Percentiles rank a stretch among this genome's conserved stretches.
Conservation (phyloP, 345 rosid genomes). For the Citrus maxima region DNA sequence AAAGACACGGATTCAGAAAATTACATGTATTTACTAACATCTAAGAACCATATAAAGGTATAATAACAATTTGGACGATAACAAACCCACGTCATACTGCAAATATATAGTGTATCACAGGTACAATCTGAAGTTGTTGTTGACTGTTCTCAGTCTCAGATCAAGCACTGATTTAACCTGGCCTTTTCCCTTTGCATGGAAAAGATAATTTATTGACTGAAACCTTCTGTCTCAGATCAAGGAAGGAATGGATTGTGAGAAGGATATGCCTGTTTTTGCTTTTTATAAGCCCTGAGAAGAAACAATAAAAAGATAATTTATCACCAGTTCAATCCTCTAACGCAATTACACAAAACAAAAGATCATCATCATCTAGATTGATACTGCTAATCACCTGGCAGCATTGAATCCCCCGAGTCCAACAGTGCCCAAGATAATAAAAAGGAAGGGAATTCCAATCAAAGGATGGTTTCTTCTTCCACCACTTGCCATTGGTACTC, state of each 20-base stretch:
- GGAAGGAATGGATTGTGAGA: conserved; percentile 93
- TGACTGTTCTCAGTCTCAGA: not conserved
- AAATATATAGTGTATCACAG: not conserved
- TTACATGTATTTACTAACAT: not conserved
- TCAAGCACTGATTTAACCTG: not conserved
- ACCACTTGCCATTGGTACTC: conserved; percentile 49
- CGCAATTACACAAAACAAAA: not conserved
- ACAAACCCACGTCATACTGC: not conserved
- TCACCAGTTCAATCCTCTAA: not conserved
- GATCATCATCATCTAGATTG: not conserved
- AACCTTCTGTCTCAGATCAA: conserved; percentile 18
- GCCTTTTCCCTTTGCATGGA: not conserved
- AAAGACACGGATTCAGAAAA: not conserved
- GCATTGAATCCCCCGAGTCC: conserved; percentile 72
- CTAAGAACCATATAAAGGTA: not conserved
- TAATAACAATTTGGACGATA: not conserved
- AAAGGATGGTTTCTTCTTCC: conserved; percentile 51
- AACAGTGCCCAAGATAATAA: conserved; percentile 62
- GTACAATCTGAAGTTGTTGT: not conserved
- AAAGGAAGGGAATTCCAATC: conserved; percentile 21
- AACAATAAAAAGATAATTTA: not conserved
- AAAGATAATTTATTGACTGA: not conserved
- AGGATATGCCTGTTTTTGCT: conserved; percentile 60
- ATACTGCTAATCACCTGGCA: conserved; percentile 43
- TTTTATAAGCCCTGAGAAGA: conserved; percentile 65